A percentile compares a stretch with the other conserved stretches of the same genome.
Evolutionary conservation across 352 stramenopile genomes (phyloP).

Genomic region (Globisporangium mamillatum): DNA sequence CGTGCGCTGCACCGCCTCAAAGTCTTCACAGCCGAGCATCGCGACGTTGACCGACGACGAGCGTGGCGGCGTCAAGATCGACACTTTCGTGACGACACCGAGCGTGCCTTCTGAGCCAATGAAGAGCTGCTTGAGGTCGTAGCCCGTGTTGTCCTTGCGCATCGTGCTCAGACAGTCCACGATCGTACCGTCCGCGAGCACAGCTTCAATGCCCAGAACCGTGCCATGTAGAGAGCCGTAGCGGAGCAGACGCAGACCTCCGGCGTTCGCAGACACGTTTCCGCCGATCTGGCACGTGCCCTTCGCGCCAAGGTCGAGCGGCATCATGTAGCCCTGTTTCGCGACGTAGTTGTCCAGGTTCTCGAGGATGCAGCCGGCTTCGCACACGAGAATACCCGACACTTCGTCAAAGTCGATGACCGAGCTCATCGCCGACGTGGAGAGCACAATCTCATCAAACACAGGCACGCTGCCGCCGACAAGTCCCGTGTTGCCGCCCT

Average conservation of each 20-base stretch:
- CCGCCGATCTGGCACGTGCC: constrained; percentile 97
- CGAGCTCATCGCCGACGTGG: constrained; percentile 87
- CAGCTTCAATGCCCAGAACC: constrained; percentile 94
- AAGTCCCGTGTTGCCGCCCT: constrained; percentile 97
- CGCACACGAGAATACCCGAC: constrained; percentile 77
- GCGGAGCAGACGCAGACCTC: constrained; percentile 91
- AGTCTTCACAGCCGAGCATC: constrained; percentile 89
- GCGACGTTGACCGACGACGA: constrained; percentile 85
- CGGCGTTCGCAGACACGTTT: constrained; percentile 95
- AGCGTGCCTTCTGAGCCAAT: constrained; percentile 96
- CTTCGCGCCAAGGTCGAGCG: constrained; percentile 96
- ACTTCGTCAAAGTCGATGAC: constrained; percentile 91
- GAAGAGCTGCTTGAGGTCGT: constrained; percentile 97
- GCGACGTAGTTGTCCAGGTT: constrained; percentile 88
- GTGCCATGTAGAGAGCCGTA: constrained; percentile 95
- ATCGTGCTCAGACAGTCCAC: constrained; percentile 91
- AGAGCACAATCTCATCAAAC: constrained; percentile 94
- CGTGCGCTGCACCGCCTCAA: constrained; percentile 76
- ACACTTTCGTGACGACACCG: constrained; percentile 92
- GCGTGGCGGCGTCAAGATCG: constrained; percentile 70
- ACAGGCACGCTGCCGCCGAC: constrained; percentile 91
- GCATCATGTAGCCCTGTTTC: constrained; percentile 90
- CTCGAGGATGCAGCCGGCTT: constrained; percentile 94
- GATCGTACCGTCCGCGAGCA: constrained; percentile 89
- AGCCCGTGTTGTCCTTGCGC: constrained; percentile 98